Conservation (phyloP, 1,139 yeast species). For the Entelexis paramagnoliae region DNA sequence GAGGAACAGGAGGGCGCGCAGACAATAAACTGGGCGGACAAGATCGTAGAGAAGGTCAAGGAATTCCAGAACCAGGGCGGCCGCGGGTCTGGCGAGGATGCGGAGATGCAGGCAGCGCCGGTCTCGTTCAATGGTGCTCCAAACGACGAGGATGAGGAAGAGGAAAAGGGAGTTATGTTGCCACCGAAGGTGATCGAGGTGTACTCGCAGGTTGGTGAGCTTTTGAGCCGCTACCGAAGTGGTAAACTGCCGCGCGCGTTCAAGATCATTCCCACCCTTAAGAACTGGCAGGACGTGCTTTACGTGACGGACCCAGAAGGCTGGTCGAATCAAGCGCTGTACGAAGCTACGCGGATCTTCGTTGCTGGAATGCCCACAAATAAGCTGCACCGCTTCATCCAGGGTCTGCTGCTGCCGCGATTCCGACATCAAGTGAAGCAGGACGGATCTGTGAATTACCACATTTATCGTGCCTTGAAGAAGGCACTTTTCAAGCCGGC, state of each 20-base stretch:
- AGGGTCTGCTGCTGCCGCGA: conserved; percentile 64
- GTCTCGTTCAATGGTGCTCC: neutral
- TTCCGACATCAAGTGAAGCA: conserved; percentile 76
- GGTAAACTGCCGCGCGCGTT: conserved; percentile 92
- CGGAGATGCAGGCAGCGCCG: conserved; percentile 67
- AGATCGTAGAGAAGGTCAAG: conserved; percentile 33
- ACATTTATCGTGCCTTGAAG: conserved; percentile 79
- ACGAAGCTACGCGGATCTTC: conserved; percentile 88
- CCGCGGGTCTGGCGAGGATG: conserved; percentile 55
- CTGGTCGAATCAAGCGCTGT: conserved; percentile 96
- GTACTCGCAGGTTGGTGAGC: conserved; percentile 80
- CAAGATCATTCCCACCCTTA: conserved; percentile 84
- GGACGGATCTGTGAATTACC: conserved; percentile 60
- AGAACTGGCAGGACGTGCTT: conserved; percentile 90
- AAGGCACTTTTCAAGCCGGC: conserved; percentile 93
- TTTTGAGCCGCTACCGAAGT: conserved; percentile 82
- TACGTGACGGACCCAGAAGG: conserved; percentile 83
- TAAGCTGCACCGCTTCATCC: conserved; percentile 81
- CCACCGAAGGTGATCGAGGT: conserved; percentile 96
- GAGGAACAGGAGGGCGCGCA: conserved; percentile 38
- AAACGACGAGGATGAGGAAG: conserved; percentile 26
- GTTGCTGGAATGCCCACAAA: conserved; percentile 80
- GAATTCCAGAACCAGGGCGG: conserved; percentile 20
- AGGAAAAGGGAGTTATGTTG: conserved; percentile 48
- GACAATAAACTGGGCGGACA: conserved; percentile 39